phyloP scores from a whole-genome alignment of 495 filamentous ascomycete species.

The Penicillium flavigenum region DNA sequence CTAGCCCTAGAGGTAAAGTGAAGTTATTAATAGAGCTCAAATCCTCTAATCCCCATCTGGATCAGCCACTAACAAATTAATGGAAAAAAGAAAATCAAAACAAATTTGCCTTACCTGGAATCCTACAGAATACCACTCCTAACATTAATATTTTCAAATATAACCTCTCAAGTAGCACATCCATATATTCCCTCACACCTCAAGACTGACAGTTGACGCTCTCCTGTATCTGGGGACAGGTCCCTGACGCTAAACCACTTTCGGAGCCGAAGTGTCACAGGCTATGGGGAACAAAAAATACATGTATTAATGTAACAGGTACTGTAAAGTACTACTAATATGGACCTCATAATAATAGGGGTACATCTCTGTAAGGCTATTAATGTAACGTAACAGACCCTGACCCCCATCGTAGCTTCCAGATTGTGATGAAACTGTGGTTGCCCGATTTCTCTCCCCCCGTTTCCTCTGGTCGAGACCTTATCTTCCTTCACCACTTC shows the following conservation, averaged over 20 bases:
- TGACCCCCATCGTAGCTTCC: slow-evolving; percentile 18
- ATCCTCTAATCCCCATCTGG: slow-evolving; percentile 13
- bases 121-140: background rate
- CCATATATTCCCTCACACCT: background rate
- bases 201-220: background rate
- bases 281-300: slow-evolving; percentile 12
- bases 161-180: background rate
- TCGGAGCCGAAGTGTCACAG: slow-evolving; percentile 3
- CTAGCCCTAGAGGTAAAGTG: background rate
- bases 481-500: slow-evolving; percentile 22
- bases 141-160: background rate
- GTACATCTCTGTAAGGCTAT: background rate
- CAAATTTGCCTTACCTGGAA: background rate
- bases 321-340: slow-evolving; percentile 2
- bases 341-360: background rate
- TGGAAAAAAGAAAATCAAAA: background rate
- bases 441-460: slow-evolving; percentile 7
- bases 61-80: slow-evolving; percentile 1
- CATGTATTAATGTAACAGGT: slow-evolving; percentile 6
- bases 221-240: slow-evolving; percentile 9
- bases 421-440: slow-evolving; percentile 20
- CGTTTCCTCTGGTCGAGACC: slow-evolving; percentile 8
- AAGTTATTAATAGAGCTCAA: slow-evolving; percentile 11
- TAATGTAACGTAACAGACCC: slow-evolving; percentile 10
- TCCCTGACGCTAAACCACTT: slow-evolving; percentile 27